A percentile compares a stretch with the other conserved stretches of the same genome.
These are phyloP conservation scores for Williopsis jadinii DNA, from an alignment of 1,139 yeast species.

Conservation along the genomic window DNA sequence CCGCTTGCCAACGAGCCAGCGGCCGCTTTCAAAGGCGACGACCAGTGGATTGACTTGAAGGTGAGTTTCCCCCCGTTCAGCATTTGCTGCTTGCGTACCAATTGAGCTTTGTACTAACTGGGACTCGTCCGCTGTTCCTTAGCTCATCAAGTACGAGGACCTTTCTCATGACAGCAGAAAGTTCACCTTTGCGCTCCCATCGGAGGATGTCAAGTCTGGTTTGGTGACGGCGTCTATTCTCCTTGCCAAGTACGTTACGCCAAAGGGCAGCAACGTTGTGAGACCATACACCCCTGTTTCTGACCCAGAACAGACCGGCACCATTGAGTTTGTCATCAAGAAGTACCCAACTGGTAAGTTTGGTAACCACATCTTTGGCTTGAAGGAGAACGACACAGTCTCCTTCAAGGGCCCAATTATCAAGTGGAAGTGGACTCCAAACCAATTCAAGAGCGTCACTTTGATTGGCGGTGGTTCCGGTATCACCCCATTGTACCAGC, in stretches of 20 bases:
- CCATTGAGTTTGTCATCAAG: slow-evolving; percentile 77
- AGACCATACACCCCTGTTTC: slow-evolving; percentile 96
- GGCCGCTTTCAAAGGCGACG: slow-evolving; percentile 60
- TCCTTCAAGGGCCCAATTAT: slow-evolving; percentile 91
- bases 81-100: background rate
- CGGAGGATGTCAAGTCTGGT: slow-evolving; percentile 66
- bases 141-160: slow-evolving; percentile 37
- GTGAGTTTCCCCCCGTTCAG: slow-evolving; percentile 25
- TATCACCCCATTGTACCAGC: slow-evolving; percentile 89
- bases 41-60: slow-evolving; percentile 77
- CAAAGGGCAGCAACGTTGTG: slow-evolving; percentile 81
- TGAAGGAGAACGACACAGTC: slow-evolving; percentile 75
- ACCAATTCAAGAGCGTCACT: slow-evolving; percentile 71
- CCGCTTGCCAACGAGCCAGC: slow-evolving; percentile 40
- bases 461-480: slow-evolving; percentile 96
- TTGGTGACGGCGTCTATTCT: slow-evolving; percentile 75
- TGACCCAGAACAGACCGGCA: slow-evolving; percentile 63
- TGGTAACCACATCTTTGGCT: slow-evolving; percentile 63
- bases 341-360: slow-evolving; percentile 79
- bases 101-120: background rate
- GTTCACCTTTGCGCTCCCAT: slow-evolving; percentile 66
- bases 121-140: background rate
- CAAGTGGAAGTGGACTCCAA: slow-evolving; percentile 90
- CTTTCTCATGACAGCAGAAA: slow-evolving; percentile 56
- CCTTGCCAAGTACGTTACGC: slow-evolving; percentile 73